Percentiles rank a stretch among this genome's conserved stretches.
These are phyloP conservation scores for Spergularia bocconei DNA, from an alignment of 148 eudicot genomes.

Conservation along the genomic window DNA sequence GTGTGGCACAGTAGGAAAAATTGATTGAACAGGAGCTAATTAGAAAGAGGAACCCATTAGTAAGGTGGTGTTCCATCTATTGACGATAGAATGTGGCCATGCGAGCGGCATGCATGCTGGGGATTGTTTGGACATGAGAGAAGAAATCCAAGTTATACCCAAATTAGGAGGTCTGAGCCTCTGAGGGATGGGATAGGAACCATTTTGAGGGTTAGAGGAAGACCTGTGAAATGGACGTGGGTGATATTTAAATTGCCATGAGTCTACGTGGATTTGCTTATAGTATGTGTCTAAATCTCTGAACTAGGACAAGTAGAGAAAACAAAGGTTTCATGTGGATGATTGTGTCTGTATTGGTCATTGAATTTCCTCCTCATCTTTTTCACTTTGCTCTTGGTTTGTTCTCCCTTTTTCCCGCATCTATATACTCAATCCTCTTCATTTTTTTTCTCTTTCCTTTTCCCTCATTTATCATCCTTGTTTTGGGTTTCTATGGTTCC, in stretches of 20 bases:
- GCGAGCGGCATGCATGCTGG: no score
- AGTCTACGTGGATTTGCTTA: not conserved
- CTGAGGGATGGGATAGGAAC: not conserved
- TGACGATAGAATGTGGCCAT: no score
- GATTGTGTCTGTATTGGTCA: not conserved
- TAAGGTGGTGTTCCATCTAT: no score
- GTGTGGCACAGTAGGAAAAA: no score
- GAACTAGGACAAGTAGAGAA: not conserved
- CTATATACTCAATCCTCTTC: not conserved
- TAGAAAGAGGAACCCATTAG: no score
- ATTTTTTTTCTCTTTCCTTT: not conserved
- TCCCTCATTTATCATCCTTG: not conserved
- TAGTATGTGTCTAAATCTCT: not conserved
- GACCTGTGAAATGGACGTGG: not conserved
- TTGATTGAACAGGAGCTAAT: no score
- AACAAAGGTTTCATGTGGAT: not conserved
- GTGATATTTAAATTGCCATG: not conserved
- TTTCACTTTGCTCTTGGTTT: not conserved
- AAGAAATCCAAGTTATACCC: not conserved
- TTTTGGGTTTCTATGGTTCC: not conserved
- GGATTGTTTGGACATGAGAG: not conserved
- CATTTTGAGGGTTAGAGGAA: not conserved
- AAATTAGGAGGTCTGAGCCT: not conserved
- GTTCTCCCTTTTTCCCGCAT: not conserved
- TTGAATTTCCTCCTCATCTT: not conserved